Conservation (phyloP, 129 eudicot genomes). For the Flaveria sonorensis region DNA sequence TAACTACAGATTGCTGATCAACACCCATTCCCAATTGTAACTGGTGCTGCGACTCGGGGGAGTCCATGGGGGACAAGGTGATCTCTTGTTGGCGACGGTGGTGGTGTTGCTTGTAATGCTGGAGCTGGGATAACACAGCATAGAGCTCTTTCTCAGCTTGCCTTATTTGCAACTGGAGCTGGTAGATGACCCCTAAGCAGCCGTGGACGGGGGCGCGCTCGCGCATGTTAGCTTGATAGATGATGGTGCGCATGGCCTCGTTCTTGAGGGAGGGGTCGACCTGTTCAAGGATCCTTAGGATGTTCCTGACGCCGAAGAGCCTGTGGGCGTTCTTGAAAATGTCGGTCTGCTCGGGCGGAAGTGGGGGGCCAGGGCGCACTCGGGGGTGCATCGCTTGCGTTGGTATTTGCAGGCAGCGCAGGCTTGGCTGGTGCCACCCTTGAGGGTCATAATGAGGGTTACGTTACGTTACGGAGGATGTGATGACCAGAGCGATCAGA, state of each 20-base stretch:
- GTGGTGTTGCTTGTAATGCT: conserved; percentile 43
- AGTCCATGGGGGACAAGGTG: conserved; percentile 23
- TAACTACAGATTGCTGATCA: conserved; percentile 33
- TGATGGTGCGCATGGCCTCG: conserved; percentile 76
- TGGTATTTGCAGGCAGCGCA: conserved; percentile 97
- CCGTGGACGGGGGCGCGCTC: conserved; percentile 72
- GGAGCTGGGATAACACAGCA: conserved; percentile 53
- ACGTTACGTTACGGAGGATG: too few relatives aligned
- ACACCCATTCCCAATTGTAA: conserved; percentile 59
- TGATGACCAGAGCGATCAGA: too few relatives aligned
- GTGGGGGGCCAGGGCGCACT: conserved; percentile 77
- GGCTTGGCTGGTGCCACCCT: conserved; percentile 82
- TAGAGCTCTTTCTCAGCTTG: conserved; percentile 55
- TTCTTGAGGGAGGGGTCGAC: conserved; percentile 44
- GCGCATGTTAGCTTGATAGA: conserved; percentile 62
- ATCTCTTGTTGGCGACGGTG: conserved; percentile 46
- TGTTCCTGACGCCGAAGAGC: conserved; percentile 72
- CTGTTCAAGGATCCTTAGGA: conserved; percentile 53
- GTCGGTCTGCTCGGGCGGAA: conserved; percentile 82
- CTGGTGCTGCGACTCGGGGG: conserved; percentile 43
- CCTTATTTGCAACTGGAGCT: conserved; percentile 43
- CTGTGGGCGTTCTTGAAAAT: conserved; percentile 69
- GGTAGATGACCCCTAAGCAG: conserved; percentile 51
- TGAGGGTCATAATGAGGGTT: conserved; percentile 57
- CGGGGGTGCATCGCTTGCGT: conserved; percentile 73